These are phyloP conservation scores for Rhodofomes roseus DNA, from an alignment of 1,284 basidiomycete genomes.

Conservation along the genomic window DNA sequence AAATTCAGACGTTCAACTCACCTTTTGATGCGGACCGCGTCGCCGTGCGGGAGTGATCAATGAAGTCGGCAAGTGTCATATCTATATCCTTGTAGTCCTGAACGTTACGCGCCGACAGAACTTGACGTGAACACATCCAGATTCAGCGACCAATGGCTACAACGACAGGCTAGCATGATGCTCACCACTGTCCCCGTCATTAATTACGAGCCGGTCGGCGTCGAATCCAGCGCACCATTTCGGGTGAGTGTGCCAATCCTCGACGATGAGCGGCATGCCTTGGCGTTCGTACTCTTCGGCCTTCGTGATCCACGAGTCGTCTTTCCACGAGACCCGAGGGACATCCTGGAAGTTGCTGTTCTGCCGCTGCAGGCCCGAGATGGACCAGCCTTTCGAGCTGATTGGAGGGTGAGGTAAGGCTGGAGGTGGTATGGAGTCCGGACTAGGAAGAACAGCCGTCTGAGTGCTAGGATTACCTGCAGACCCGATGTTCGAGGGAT, in stretches of 20 bases:
- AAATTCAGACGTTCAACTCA: conserved; percentile 5
- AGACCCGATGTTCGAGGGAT: neutral
- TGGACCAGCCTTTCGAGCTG: conserved; percentile 50
- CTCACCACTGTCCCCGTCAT: conserved; percentile 26
- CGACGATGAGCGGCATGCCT: conserved; percentile 60
- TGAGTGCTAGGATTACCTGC: neutral
- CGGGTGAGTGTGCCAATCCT: conserved; percentile 48
- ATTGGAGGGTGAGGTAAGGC: conserved; percentile 14
- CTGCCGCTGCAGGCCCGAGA: conserved; percentile 36
- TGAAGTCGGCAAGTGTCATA: conserved; percentile 24
- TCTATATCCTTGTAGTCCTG: conserved; percentile 24
- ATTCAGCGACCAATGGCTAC: neutral
- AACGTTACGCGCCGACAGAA: conserved; percentile 27
- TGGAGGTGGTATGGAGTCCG: neutral
- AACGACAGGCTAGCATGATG: neutral
- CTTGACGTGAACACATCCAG: conserved; percentile 12
- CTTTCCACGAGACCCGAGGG: conserved; percentile 36
- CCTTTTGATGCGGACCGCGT: conserved; percentile 12
- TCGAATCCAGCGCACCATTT: conserved; percentile 55
- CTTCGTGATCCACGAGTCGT: conserved; percentile 10
- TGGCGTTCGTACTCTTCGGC: conserved; percentile 39
- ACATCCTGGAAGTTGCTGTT: conserved; percentile 39
- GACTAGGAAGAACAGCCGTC: neutral
- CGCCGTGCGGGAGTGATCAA: conserved; percentile 17
- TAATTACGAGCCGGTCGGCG: conserved; percentile 44